These are phyloP conservation scores for Naganishia onofrii DNA, from an alignment of 768 basidiomycete species.

Conservation along the genomic window DNA sequence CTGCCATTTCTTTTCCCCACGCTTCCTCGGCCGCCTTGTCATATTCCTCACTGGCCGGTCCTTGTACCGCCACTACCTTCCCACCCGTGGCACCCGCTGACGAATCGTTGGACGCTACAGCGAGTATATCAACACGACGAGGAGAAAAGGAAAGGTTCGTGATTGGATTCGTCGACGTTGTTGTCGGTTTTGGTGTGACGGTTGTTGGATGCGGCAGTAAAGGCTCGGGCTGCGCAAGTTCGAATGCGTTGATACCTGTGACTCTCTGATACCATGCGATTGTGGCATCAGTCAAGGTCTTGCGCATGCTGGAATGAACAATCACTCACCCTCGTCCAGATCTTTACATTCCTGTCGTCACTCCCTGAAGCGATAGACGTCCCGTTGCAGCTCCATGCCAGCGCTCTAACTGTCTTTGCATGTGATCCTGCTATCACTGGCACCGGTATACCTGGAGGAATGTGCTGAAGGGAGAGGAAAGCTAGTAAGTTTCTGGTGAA, in stretches of 20 bases:
- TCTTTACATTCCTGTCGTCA: slow-evolving; percentile 29
- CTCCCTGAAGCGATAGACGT: slow-evolving; percentile 19
- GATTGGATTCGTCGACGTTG: slow-evolving; percentile 21
- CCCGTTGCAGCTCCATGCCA: slow-evolving; percentile 28
- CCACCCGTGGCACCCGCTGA: neutral
- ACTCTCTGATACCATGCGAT: neutral
- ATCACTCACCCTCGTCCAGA: slow-evolving; percentile 30
- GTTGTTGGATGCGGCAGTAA: slow-evolving; percentile 5
- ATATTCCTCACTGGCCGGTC: slow-evolving; percentile 3
- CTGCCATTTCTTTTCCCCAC: neutral
- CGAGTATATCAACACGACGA: slow-evolving; percentile 26
- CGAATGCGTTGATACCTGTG: slow-evolving; percentile 3
- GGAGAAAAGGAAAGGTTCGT: slow-evolving; percentile 21
- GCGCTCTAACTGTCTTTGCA: slow-evolving; percentile 1
- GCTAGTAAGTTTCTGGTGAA: too few relatives aligned
- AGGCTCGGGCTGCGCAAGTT: slow-evolving; percentile 12
- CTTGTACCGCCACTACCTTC: slow-evolving; percentile 11
- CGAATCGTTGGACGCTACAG: slow-evolving; percentile 22
- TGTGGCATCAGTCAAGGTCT: neutral
- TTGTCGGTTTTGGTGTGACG: slow-evolving; percentile 11
- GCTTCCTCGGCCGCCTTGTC: slow-evolving; percentile 4
- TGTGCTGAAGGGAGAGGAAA: too few relatives aligned
- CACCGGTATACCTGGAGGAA: slow-evolving; percentile 12
- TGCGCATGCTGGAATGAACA: neutral
- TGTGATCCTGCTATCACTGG: slow-evolving; percentile 13